Percentiles rank a stretch among this genome's conserved stretches.
Conservation (phyloP, 768 basidiomycete genomes). For the Coprinopsis strossmayeri region DNA sequence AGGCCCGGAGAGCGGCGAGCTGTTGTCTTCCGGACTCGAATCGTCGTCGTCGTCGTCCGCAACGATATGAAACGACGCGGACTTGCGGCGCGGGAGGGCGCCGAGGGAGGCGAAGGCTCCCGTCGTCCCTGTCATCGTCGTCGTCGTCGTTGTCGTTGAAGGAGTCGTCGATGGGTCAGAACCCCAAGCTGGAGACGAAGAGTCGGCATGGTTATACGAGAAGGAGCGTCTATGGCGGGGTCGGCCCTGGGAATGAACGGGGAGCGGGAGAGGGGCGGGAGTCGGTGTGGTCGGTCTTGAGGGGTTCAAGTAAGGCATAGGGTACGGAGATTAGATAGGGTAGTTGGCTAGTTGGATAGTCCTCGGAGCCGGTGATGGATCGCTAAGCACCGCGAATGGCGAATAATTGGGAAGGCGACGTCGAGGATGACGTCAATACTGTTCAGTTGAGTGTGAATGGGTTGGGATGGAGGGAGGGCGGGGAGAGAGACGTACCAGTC, state of each 20-base stretch:
- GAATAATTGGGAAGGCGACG: no score
- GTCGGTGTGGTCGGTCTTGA: conserved; percentile 7
- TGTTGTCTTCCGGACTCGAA: conserved; percentile 20
- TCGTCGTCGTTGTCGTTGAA: conserved; percentile 27
- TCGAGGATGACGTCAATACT: neutral
- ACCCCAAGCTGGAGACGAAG: neutral
- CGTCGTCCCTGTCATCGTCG: no score
- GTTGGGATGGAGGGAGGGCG: neutral
- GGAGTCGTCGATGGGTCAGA: conserved; percentile 5
- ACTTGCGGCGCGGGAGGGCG: conserved; percentile 32
- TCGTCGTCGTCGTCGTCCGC: conserved; percentile 28
- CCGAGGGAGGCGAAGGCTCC: conserved; percentile 46
- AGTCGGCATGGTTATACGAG: conserved; percentile 16
- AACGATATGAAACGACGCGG: conserved; percentile 28
- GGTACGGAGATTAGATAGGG: no score
- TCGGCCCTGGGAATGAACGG: conserved; percentile 22
- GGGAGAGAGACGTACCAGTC: no score
- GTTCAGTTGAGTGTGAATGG: neutral
- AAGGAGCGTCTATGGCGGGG: conserved; percentile 31
- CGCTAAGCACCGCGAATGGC: no score
- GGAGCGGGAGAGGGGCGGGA: conserved; percentile 13
- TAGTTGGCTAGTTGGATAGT: no score
- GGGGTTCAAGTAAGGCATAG: conserved; percentile 25
- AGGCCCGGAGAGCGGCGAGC: no score
- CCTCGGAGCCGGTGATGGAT: no score